These are phyloP conservation scores for Sugiyamaella smithiae DNA, from an alignment of 805 yeast species.

Conservation along the genomic window DNA sequence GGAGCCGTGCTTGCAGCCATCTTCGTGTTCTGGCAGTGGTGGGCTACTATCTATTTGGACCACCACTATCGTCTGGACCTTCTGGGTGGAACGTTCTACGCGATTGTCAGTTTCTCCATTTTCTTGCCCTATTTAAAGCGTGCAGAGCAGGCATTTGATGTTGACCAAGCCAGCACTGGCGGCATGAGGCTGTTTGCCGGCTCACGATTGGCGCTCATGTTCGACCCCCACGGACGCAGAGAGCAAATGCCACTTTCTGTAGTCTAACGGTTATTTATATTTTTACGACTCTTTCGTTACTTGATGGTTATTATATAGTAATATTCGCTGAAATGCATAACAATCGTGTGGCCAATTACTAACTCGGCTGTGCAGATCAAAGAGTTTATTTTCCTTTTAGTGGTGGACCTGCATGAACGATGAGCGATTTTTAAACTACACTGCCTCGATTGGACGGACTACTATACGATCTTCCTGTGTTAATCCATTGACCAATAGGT, in stretches of 20 bases:
- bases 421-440: too few species aligned
- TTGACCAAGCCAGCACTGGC: constrained; percentile 25
- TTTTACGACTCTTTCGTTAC: too few species aligned
- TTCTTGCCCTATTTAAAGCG: constrained; percentile 37
- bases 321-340: too few species aligned
- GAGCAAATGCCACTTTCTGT: background rate
- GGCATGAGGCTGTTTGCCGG: constrained; percentile 64
- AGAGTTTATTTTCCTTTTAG: too few species aligned
- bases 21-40: constrained; percentile 61
- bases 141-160: constrained; percentile 37
- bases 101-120: constrained; percentile 43
- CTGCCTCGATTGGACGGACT: too few species aligned
- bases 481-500: too few species aligned
- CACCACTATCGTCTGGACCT: constrained; percentile 70
- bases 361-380: too few species aligned
- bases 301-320: too few species aligned
- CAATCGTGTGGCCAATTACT: too few species aligned
- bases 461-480: too few species aligned
- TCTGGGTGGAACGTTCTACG: constrained; percentile 53
- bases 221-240: constrained; percentile 44
- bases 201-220: constrained; percentile 48
- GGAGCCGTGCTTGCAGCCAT: constrained; percentile 34
- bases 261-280: background rate
- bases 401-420: too few species aligned
- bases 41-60: constrained; percentile 71